Evolutionary conservation across 192 early-diverging fungal genomes (phyloP), one percentile per base, ranked within the genome.

Genomic region (Coemansia biformis): DNA sequence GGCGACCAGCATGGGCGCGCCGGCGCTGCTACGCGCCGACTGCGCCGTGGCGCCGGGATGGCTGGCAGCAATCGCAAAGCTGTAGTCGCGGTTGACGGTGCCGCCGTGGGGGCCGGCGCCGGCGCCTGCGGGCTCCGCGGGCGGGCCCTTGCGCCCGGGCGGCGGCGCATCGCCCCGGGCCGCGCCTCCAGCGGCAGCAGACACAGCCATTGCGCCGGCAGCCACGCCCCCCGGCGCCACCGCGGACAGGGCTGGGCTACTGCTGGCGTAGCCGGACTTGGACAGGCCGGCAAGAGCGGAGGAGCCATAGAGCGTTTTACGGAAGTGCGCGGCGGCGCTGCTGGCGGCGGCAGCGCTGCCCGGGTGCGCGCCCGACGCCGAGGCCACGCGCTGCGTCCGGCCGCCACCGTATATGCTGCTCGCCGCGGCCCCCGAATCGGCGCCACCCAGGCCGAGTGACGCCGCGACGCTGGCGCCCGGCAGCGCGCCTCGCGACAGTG

Each of bases 251-350:
- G 69, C 57, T 12, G 57, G 54, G 51, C 55, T 59, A 51, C 70
- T 64, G 59, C 46, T 54, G 38, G 57, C 66, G 42, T 54, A 47
- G 9, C 63, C 61, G 21, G 47, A 54, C 19, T 66, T 66, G 12
- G 54, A 11, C 35, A 74, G 44, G 9, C 57, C 59, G 16, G 36
- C 41, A 11, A 66, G 55, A 5, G 57, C 70, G 11, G 52, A 43
- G 12, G 63, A 62, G 30, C 70, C 70, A 21, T 74, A 74, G 19
- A 74, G 56, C 0, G 70, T 74, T 52, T 74, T 74, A 13, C 70
- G 51, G 35, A 53, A 53, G 32, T 51, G 49, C 31, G 49, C 47
- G 28, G 51, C 57, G 32, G 42, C 31, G 22, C 51, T 48, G 22
- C 49, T 33, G 11, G 38, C 38, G 8, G 48, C 51, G 14, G 51